Conservation (phyloP, 441 rosid species). For the Adansonia gregorii region DNA sequence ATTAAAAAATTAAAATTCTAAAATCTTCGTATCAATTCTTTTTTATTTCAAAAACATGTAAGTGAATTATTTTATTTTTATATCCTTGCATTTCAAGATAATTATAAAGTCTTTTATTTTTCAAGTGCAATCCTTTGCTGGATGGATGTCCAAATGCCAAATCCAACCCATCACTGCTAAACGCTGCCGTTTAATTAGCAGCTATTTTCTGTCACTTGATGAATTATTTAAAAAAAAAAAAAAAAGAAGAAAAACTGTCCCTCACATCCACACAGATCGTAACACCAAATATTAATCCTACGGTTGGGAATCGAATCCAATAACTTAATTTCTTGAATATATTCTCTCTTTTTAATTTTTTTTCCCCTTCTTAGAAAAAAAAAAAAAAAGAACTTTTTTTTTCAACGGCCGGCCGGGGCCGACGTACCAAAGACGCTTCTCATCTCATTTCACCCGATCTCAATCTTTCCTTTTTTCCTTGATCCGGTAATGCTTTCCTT, state of each 20-base stretch:
- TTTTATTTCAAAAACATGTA: too few relatives aligned
- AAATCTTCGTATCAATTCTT: too few relatives aligned
- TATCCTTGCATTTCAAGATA: too few relatives aligned
- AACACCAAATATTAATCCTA: background rate
- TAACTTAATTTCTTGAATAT: background rate
- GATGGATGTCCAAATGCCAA: too few relatives aligned
- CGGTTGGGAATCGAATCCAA: background rate
- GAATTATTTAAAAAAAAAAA: too few relatives aligned
- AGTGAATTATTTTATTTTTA: too few relatives aligned
- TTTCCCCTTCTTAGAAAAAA: constrained; percentile 8
- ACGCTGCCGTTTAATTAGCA: too few relatives aligned
- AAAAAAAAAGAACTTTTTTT: background rate
- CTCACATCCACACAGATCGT: background rate
- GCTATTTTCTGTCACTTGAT: too few relatives aligned
- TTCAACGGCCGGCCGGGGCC: constrained; percentile 55
- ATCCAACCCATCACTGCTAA: too few relatives aligned
- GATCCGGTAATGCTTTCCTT: constrained; percentile 53
- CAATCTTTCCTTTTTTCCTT: constrained; percentile 31
- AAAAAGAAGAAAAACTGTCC: background rate
- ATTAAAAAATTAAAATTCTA: too few relatives aligned
- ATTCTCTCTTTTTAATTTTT: background rate
- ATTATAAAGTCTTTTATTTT: too few relatives aligned
- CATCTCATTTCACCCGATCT: constrained; percentile 38
- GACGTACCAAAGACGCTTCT: constrained; percentile 39
- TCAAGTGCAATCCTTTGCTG: too few relatives aligned